phyloP scores from a whole-genome alignment of 164 flowering plant species.

The Taxillus chinensis region DNA sequence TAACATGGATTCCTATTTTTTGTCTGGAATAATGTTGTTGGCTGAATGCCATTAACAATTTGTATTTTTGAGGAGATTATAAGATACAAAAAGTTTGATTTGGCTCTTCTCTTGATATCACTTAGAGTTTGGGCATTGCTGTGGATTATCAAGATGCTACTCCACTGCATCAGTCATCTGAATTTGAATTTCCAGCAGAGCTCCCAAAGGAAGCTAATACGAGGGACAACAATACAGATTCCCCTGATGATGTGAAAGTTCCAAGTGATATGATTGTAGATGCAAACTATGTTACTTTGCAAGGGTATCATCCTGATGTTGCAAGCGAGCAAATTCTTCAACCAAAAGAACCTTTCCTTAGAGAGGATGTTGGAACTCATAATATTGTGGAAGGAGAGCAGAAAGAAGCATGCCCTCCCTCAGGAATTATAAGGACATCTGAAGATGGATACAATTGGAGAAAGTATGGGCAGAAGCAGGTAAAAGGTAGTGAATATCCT shows the following conservation, averaged over 20 bases:
- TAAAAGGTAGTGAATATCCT: conserved; percentile 78
- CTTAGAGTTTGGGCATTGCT: conserved; percentile 13
- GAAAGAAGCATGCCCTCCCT: conserved; percentile 23
- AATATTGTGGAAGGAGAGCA: conserved; percentile 26
- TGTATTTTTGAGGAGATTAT: no score
- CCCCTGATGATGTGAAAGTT: conserved; percentile 14
- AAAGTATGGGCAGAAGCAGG: conserved; percentile 88
- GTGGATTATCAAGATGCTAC: conserved; percentile 15
- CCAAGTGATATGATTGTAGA: conserved; percentile 15
- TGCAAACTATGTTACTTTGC: conserved; percentile 10
- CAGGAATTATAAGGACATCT: conserved; percentile 31
- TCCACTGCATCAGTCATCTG: conserved; percentile 19
- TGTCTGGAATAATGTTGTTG: background rate
- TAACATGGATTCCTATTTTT: background rate
- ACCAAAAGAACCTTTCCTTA: conserved; percentile 15
- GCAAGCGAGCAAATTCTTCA: conserved; percentile 17
- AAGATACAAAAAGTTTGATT: no score
- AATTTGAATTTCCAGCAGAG: conserved; percentile 25
- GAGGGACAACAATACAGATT: conserved; percentile 11
- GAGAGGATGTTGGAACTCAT: conserved; percentile 23
- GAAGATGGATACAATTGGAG: conserved; percentile 86
- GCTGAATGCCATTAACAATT: background rate
- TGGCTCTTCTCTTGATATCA: no score
- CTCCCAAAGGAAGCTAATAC: conserved; percentile 15
- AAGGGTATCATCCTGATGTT: conserved; percentile 12